A percentile compares a stretch with the other conserved stretches of the same genome.
Conservation (phyloP, 805 yeast genomes). For the Yarrowia divulgata region DNA sequence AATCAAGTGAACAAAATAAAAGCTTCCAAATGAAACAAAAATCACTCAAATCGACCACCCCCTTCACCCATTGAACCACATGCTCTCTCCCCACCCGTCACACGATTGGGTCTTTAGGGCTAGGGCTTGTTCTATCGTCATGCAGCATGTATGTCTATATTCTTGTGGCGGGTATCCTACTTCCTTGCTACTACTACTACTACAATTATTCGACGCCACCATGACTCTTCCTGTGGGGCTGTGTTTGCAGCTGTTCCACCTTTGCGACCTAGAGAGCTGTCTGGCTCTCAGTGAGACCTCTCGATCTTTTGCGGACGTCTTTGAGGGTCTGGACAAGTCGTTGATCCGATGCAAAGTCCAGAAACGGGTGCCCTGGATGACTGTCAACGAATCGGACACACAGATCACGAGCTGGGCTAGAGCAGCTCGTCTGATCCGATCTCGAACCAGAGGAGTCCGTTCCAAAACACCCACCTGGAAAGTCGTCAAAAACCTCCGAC, state of each 20-base stretch:
- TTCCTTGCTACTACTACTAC: background rate
- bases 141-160: background rate
- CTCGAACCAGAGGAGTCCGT: background rate
- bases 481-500: constrained; percentile 7
- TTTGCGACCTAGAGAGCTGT: constrained; percentile 13
- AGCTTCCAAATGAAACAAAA: too few species aligned
- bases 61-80: background rate
- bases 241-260: constrained; percentile 5
- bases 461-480: background rate
- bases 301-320: background rate
- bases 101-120: constrained; percentile 9
- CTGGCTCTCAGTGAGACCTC: constrained; percentile 10
- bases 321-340: background rate
- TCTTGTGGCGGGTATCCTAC: too few species aligned
- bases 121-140: background rate
- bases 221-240: constrained; percentile 14
- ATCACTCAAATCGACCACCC: background rate
- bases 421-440: background rate
- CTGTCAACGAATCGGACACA: background rate
- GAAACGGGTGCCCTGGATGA: constrained; percentile 8
- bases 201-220: too few species aligned
- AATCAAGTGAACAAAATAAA: too few species aligned
- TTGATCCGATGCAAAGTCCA: constrained; percentile 9
- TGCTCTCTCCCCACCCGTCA: background rate
- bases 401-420: background rate